phyloP scores from a whole-genome alignment of 441 rosid genomes.

The Biscutella laevigata region DNA sequence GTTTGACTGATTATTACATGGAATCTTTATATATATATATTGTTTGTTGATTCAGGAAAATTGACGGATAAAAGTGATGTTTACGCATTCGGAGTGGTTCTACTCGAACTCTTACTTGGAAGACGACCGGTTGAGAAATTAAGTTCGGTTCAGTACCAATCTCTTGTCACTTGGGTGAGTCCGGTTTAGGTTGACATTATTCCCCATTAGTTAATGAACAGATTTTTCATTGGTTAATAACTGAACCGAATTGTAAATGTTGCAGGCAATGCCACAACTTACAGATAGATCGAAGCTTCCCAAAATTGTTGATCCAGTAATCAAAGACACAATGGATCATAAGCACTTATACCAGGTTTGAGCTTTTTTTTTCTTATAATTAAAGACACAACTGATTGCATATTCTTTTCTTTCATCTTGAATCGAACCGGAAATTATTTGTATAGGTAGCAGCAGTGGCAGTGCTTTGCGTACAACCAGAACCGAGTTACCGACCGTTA shows the following conservation, averaged over 20 bases:
- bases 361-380: not conserved
- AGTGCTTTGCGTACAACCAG: constrained; percentile 90
- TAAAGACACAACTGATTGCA: not conserved
- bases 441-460: constrained; percentile 92
- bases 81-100: constrained; percentile 83
- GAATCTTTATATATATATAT: too few relatives aligned
- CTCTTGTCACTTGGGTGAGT: constrained; percentile 91
- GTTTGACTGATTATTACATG: constrained; percentile 2
- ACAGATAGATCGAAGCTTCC: constrained; percentile 86
- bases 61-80: constrained; percentile 94
- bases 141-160: constrained; percentile 72
- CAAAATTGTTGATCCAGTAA: constrained; percentile 70
- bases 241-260: not conserved
- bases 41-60: constrained; percentile 40
- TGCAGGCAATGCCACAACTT: constrained; percentile 97
- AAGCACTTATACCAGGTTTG: constrained; percentile 89
- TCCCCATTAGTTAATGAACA: not conserved
- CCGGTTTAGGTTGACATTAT: not conserved
- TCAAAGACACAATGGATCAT: constrained; percentile 63
- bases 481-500: constrained; percentile 82
- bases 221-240: constrained; percentile 9
- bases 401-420: not conserved
- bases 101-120: constrained; percentile 84
- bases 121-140: constrained; percentile 77
- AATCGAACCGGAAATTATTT: not conserved